Evolutionary conservation across 192 early-diverging fungal genomes (phyloP), one percentile per base, ranked within the genome.

Genomic region (Linnemannia zychae): DNA sequence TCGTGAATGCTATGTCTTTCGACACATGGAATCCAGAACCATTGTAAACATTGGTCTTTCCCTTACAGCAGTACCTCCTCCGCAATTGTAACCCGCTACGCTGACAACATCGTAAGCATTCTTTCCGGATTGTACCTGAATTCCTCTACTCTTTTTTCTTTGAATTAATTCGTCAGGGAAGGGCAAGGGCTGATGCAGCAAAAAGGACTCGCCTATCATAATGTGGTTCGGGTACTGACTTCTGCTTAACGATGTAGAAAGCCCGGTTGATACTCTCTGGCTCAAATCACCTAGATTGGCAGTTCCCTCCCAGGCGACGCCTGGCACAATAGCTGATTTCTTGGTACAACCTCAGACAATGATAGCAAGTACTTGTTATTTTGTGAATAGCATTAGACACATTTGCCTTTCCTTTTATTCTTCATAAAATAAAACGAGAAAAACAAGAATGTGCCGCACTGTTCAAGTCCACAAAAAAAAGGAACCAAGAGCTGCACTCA

Each of bases 161-260:
- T 12, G 34, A 24, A 20, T 67, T 15, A 16, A 24, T 47, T 76
- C 79, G 83, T 74, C 77, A 12, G 50, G 70, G 7, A 77, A 85
- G 47, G 48, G 76, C 72, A 17, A 6, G 81, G 82, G 46, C 60
- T 87, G 3, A 75, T 78, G 68, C 37, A 52, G 17, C 66, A 75
- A 3, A 82, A 80, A 4, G 72, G 79, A 7, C 38, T 87, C 28
- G 79, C 60, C 31, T 82, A 78, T 36, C 72, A 60, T 13, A 79
- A 78, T 66, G 72, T 80, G 6, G 16, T 81, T 4, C 80, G 82
- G 48, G 82, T 73, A 16, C 37, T 87, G n/a, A 20, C n/a, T n/a
- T n/a, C n/a, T n/a, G n/a, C n/a, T 40, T 7, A 52, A 73, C 7
- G 67, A 63, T 34, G 77, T 57, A 24, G 82, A 80, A 80, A 80